phyloP scores from a whole-genome alignment of 1,284 basidiomycete genomes.

The Ganoderma boninense region DNA sequence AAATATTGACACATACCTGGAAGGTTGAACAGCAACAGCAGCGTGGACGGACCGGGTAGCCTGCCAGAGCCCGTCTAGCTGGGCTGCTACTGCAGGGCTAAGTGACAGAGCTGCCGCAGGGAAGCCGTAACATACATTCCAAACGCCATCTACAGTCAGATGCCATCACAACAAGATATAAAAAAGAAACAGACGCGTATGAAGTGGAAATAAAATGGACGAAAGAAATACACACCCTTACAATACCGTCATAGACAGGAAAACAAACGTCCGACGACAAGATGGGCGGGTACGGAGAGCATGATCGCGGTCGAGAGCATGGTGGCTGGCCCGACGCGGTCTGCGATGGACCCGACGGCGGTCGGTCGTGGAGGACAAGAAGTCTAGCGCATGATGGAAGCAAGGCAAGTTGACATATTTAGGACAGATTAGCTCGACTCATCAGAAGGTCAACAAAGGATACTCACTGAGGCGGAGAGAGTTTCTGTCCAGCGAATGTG shows the following conservation, averaged over 20 bases:
- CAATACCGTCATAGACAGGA: constrained; percentile 36
- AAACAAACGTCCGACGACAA: constrained; percentile 37
- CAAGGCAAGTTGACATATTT: constrained; percentile 26
- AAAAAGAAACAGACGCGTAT: background rate
- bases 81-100: constrained; percentile 25
- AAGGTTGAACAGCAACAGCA: constrained; percentile 31
- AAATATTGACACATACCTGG: constrained; percentile 21
- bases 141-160: constrained; percentile 33
- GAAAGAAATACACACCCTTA: constrained; percentile 12
- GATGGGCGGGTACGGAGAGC: constrained; percentile 37
- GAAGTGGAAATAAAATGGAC: background rate
- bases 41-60: constrained; percentile 31
- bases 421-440: background rate
- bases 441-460: background rate
- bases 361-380: constrained; percentile 33
- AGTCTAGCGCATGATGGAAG: too few species aligned
- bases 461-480: constrained; percentile 32
- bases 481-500: too few species aligned
- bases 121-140: constrained; percentile 39
- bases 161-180: background rate
- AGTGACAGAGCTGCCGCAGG: constrained; percentile 38
- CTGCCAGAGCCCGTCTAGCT: constrained; percentile 31
- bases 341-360: constrained; percentile 37
- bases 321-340: constrained; percentile 38
- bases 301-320: constrained; percentile 31